Base-by-base conservation (phyloP, 2,329 filamentous ascomycete genomes). In the Tothia fuscella region DNA sequence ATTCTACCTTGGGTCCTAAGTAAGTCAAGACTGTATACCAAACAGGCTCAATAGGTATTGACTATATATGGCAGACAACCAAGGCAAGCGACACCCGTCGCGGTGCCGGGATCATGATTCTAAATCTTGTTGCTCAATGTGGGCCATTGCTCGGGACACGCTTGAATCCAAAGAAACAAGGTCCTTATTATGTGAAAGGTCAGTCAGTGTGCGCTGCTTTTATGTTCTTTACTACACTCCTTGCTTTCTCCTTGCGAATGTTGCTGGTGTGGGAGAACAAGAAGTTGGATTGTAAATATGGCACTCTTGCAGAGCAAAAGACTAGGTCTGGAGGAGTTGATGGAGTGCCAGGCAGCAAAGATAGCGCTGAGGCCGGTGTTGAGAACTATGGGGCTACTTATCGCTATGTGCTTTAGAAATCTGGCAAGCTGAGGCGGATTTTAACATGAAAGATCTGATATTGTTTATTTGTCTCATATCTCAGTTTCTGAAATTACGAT, bases 41-140 rank as follows among this genome's bases (percentile, higher is more conserved):
- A 2, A 53, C 78, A 17, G 78, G 76, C 47, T 46, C 66, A 19
- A 54, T 54, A 43, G 86, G 84, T 0, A 70, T 93, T 25, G 80
- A 88, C 50, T 82, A 93, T 94, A 86, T 86, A 83, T 74, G 26
- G 74, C 93, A 55, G 93, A 93, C 56, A 94, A 93, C 58, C 83
- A 91, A 55, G 64, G 72, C 41, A 76, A n/a, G 68, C 9, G 75
- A 79, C 47, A 74, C 73, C 39, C 73, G 76, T 4, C 82, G 82
- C 49, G 84, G 84, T 0, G 76, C 76, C 2, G 83, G 81, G 2
- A 83, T 93, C 53, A 84, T 82, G 1, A 68, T 94, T 24, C 59
- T 95, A 53, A 88, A 94, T 59, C 53, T 86, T 25, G 70, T 94
- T 10, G 88, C 85, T 1, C 85, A 93, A 61, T 80, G 78, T 48